Percentiles rank a stretch among this genome's conserved stretches.
Conservation (phyloP, 2,329 filamentous ascomycete species). For the Claviceps sp. region DNA sequence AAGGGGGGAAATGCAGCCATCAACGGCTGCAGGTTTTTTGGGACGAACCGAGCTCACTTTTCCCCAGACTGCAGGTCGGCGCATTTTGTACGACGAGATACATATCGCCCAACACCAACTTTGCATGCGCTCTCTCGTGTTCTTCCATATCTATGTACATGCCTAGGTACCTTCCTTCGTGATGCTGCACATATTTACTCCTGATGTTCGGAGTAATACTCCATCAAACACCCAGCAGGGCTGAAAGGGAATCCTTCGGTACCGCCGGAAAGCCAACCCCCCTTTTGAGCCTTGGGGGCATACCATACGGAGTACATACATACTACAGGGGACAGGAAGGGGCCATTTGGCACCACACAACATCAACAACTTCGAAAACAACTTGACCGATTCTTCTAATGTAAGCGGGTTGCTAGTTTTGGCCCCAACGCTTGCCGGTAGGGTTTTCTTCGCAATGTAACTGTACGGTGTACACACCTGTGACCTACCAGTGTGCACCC, state of each 20-base stretch:
- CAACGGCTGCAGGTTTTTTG: conserved; percentile 2
- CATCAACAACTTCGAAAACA: not conserved
- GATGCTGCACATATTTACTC: too few relatives aligned
- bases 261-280: not conserved
- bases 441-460: not conserved
- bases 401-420: not conserved
- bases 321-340: not conserved
- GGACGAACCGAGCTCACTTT: not conserved
- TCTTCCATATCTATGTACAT: too few relatives aligned
- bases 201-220: not conserved
- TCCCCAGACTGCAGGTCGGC: not conserved
- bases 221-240: not conserved
- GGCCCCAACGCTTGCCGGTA: not conserved
- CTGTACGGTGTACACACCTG: not conserved
- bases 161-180: too few relatives aligned
- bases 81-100: too few relatives aligned
- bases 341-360: not conserved
- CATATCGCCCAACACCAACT: too few relatives aligned
- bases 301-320: too few relatives aligned
- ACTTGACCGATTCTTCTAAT: not conserved
- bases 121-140: too few relatives aligned
- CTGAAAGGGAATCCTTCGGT: not conserved
- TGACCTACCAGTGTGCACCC: not conserved
- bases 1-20: not conserved
- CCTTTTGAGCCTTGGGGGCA: not conserved